phyloP scores from a whole-genome alignment of 2,329 filamentous ascomycete genomes.

The Dichotomopilus funicola region DNA sequence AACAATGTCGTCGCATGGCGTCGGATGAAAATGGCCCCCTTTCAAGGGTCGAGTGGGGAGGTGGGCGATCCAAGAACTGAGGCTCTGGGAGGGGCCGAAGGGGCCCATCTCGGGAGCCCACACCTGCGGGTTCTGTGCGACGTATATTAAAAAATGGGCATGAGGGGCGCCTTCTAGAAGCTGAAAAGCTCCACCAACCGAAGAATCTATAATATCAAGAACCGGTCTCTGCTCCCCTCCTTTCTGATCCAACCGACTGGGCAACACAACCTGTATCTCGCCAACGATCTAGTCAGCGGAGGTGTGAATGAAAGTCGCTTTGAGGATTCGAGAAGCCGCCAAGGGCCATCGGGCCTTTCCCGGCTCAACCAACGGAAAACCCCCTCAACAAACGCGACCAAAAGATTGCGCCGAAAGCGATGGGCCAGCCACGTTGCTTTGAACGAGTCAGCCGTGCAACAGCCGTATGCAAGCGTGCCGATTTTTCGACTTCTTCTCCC shows the following conservation, averaged over 20 bases:
- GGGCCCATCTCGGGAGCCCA: conserved; percentile 23
- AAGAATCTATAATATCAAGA: conserved; percentile 13
- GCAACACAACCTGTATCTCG: background rate
- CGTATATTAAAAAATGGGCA: conserved; percentile 23
- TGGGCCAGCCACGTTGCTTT: conserved; percentile 15
- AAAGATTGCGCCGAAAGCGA: conserved; percentile 3
- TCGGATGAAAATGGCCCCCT: conserved; percentile 21
- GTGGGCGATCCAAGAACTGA: conserved; percentile 25
- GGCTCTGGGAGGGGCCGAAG: conserved; percentile 27
- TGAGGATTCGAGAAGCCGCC: background rate
- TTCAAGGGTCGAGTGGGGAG: conserved; percentile 21
- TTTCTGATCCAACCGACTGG: too few species aligned
- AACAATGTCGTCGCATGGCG: conserved; percentile 18
- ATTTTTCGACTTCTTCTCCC: too few species aligned
- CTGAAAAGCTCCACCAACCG: conserved; percentile 16
- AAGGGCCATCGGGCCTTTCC: conserved; percentile 7
- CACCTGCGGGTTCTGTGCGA: conserved; percentile 27
- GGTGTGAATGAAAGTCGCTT: background rate
- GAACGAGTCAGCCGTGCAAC: conserved; percentile 11
- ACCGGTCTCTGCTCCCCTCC: too few species aligned
- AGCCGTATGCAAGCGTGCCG: too few species aligned
- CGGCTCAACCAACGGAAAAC: background rate
- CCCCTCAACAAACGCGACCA: background rate
- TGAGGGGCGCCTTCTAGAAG: conserved; percentile 26
- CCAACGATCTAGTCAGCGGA: too few species aligned